phyloP scores from a whole-genome alignment of 306 rosid genomes.

The Gillenia trifoliata region DNA sequence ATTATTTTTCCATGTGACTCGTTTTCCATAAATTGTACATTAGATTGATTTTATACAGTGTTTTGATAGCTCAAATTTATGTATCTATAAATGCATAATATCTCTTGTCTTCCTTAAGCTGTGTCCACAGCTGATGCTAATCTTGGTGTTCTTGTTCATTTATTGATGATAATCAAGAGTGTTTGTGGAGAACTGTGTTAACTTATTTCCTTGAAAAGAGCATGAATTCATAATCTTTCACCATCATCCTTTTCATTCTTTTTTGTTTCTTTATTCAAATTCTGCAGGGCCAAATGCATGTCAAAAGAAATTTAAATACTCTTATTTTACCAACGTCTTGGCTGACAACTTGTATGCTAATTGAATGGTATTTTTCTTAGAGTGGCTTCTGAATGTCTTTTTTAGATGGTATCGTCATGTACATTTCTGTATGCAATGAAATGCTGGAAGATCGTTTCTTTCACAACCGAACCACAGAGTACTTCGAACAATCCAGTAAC shows the following conservation, averaged over 20 bases:
- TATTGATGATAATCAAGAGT: no score
- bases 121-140: no score
- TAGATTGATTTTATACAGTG: not conserved
- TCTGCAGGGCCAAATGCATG: no score
- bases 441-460: slow-evolving; percentile 49
- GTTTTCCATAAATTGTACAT: not conserved
- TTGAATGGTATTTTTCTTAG: not conserved
- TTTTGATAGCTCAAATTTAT: not conserved
- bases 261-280: no score
- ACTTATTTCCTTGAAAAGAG: no score
- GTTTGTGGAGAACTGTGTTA: no score
- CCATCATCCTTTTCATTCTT: no score
- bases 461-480: slow-evolving; percentile 42
- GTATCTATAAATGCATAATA: not conserved
- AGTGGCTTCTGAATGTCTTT: not conserved
- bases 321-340: not conserved
- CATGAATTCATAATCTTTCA: no score
- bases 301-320: no score
- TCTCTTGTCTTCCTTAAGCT: not conserved
- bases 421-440: slow-evolving; percentile 50
- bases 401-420: slow-evolving; percentile 45
- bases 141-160: no score
- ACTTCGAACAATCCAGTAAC: slow-evolving; percentile 33
- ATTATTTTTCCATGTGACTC: not conserved
- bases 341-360: not conserved